Evolutionary conservation across 1,139 yeast genomes (phyloP), one percentile per base, ranked within the genome.

Genomic region (Protomyces arabidopsidicola): DNA sequence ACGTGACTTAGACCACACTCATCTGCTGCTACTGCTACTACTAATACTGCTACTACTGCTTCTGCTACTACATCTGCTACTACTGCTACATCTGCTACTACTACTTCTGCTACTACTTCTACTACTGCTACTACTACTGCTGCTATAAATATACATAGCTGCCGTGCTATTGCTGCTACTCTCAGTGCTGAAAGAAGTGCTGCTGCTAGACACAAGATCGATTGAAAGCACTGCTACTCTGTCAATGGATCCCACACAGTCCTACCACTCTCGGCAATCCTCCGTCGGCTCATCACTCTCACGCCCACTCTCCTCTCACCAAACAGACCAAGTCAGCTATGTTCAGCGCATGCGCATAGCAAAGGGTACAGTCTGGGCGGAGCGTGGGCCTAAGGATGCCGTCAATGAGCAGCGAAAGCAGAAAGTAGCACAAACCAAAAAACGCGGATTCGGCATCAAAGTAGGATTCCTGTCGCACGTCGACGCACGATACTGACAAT

Each of bases 341-440:
- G 67, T 63, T 2, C 65, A 65, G 27, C 53, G 53, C 1, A 24
- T 65, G 36, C 55, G 67, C 6, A 52, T 56, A 24, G 60, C 67
- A 12, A 65, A 50, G 31, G 67, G 66, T 1, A 65, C 67, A 8
- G 67, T 65, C 53, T 65, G 67, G 67, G 62, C 64, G 14, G 67
- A 63, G 9, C 59, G 60, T n/a, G 67, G 65, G 8, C 63, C 63
- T 1, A 42, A 48, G n/a, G 50, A 53, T 20, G 54, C 67, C 5
- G 65, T 63, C 14, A 57, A 56, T 22, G 62, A 60, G 9, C 14
- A 48, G 9, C 31, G 60, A 20, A 45, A 63, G 35, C 22, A 35
- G 8, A 62, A 65, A 52, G 51, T 50, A 20, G 9, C 55, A 12
- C 35, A 55, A 6, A 45, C 39, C 14, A 50, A 63, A 38, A 55